Conservation (phyloP, 176 grass and related monocot species). For the Avena eriantha region DNA sequence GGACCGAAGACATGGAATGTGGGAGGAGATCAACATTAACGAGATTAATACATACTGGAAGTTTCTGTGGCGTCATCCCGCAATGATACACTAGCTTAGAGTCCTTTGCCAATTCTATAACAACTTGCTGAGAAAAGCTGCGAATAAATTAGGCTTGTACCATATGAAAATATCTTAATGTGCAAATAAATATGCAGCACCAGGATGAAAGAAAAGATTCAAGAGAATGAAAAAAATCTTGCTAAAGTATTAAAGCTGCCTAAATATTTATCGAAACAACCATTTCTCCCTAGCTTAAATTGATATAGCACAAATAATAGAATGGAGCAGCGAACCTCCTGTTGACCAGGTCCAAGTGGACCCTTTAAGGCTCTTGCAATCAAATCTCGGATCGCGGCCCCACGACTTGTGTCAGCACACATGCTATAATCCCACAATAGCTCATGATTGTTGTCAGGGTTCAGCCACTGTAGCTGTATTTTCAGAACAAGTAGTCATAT, state of each 20-base stretch:
- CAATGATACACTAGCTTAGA: constrained; percentile 95
- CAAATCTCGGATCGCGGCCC: constrained; percentile 89
- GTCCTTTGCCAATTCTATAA: constrained; percentile 87
- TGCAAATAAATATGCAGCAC: constrained; percentile 21
- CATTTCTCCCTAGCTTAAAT: constrained; percentile 24
- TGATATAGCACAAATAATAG: constrained; percentile 48
- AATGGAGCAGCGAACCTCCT: constrained; percentile 88
- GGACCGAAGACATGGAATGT: constrained; percentile 15
- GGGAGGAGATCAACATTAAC: background rate
- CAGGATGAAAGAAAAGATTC: background rate
- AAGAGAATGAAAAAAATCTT: background rate
- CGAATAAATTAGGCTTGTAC: constrained; percentile 56
- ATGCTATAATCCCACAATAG: constrained; percentile 98
- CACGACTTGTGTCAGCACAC: constrained; percentile 94
- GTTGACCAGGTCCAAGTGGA: constrained; percentile 90
- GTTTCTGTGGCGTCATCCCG: constrained; percentile 84
- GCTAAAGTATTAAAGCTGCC: constrained; percentile 24
- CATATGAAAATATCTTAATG: constrained; percentile 41
- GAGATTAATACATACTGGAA: constrained; percentile 60
- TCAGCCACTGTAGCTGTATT: constrained; percentile 86
- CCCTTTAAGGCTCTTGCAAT: constrained; percentile 96
- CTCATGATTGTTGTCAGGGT: constrained; percentile 94
- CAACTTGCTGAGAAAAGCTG: constrained; percentile 89
- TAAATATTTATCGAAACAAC: constrained; percentile 15
- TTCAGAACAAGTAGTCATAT: constrained; percentile 41